Evolutionary conservation across 1,284 basidiomycete species (phyloP), one percentile per base, ranked within the genome.

Genomic region (Clitocybe nebularis): DNA sequence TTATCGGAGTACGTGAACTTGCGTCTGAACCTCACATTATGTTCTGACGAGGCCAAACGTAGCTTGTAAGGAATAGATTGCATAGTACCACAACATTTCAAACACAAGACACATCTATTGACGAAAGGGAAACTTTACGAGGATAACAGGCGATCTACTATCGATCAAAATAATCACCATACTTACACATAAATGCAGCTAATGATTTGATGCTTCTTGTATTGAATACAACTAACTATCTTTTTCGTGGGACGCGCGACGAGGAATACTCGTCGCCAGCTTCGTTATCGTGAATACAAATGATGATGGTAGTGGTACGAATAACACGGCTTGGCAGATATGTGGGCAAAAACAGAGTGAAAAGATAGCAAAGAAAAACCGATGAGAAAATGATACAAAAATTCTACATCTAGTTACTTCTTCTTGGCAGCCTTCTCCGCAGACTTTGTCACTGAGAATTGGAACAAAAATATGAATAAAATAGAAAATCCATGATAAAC

Each of bases 371-470:
- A 67, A 63, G 61, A 61, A 64, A 68, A 67, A 55, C 45, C 56
- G 65, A 67, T 64, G 64, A 64, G 56, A 66, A 62, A 61, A 65
- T 59, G 57, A 61, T 74, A 74, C 70, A 73, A 61, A 65, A 64
- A 64, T 74, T 81, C 78, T 79, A 81, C 79, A 76, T 83, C 81
- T 81, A 82, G 78, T 86, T 90, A 92, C 79, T 93, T 93, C 89
- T 93, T 93, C 89, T 92, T 92, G 73, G 77, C 63, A 57, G 90
- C 91, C 80, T 95, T 96, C 81, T 93, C 93, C 50, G 93, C 94
- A 52, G 92, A 84, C 82, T 94, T 93, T 60, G 91, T 94, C 59
- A 89, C 89, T 91, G 64, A 25, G 62, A 39, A 61, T 46, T 20
- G 26, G 29, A 13, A 44, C 35, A 16, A n/a, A n/a, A n/a, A n/a